phyloP scores from a whole-genome alignment of 2,329 filamentous ascomycete species.

The Aspergillus ochraceus region DNA sequence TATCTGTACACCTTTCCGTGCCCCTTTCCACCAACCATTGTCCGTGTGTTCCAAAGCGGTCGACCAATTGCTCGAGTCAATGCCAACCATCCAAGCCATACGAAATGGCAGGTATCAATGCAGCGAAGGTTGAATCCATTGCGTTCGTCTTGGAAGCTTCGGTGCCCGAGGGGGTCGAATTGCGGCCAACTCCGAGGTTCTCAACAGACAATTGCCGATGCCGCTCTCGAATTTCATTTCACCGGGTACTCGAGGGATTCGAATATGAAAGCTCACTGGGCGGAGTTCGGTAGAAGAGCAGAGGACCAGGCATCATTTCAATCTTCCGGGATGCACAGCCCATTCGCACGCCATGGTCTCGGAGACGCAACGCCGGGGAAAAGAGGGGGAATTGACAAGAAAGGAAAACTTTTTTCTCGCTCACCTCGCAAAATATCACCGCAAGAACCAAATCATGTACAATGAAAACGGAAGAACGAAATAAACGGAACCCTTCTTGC shows the following conservation, averaged over 20 bases:
- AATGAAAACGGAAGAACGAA: conserved; percentile 23
- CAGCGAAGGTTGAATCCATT: not conserved
- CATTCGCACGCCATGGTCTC: not conserved
- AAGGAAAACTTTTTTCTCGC: conserved; percentile 12
- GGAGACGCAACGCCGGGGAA: not conserved
- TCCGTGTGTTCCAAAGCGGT: not conserved
- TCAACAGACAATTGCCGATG: conserved; percentile 12
- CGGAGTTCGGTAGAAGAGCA: not conserved
- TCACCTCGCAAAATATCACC: conserved; percentile 27
- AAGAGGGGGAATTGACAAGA: conserved; percentile 3
- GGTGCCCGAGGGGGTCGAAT: conserved; percentile 5
- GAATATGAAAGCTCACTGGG: conserved; percentile 5
- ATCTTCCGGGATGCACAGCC: not conserved
- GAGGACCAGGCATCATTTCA: not conserved
- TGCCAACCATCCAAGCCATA: not conserved
- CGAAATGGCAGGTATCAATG: conserved; percentile 1
- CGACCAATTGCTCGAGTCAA: not conserved
- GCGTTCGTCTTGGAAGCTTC: not conserved
- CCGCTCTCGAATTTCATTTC: conserved; percentile 11
- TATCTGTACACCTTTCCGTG: conserved; percentile 3
- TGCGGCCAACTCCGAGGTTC: conserved; percentile 4
- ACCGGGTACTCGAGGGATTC: conserved; percentile 5
- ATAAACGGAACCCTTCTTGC: conserved; percentile 30
- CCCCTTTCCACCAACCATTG: not conserved
- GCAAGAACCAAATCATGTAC: conserved; percentile 25